Percentiles rank a stretch among this genome's conserved stretches.
These are phyloP conservation scores for Cercospora brassicicola DNA, from an alignment of 2,329 filamentous ascomycete species.

Conservation along the genomic window DNA sequence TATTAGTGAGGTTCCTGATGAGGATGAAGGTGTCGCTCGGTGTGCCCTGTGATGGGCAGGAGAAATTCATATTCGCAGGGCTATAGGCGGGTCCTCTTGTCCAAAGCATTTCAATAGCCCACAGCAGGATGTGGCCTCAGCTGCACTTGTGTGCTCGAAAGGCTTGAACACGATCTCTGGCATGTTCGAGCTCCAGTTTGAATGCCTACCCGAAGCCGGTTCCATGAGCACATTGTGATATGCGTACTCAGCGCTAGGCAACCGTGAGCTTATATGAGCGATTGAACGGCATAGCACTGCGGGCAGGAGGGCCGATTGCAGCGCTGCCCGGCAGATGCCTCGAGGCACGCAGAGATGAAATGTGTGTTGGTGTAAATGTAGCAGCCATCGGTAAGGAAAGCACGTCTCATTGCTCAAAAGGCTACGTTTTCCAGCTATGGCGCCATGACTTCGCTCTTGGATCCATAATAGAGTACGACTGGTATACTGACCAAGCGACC, in stretches of 20 bases:
- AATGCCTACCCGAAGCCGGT: not conserved
- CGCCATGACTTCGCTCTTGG: slow-evolving; percentile 59
- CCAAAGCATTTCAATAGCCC: not conserved
- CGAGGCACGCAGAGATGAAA: not conserved
- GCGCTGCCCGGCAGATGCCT: not conserved
- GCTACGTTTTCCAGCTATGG: slow-evolving; percentile 61
- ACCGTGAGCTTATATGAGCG: not conserved
- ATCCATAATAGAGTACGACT: slow-evolving; percentile 62
- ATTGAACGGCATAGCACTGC: not conserved
- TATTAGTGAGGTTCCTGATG: not conserved
- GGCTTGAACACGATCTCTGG: not conserved
- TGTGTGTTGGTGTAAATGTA: slow-evolving; percentile 46
- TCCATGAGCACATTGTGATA: not conserved
- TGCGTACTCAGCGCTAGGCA: not conserved
- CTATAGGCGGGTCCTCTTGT: not conserved
- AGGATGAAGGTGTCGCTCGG: not conserved
- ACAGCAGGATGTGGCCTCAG: not conserved
- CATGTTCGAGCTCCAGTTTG: not conserved
- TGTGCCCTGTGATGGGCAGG: not conserved
- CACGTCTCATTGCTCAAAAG: slow-evolving; percentile 52
- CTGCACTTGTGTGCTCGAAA: not conserved
- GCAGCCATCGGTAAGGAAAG: slow-evolving; percentile 67
- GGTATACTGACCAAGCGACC: slow-evolving; percentile 52
- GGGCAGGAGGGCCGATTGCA: not conserved
- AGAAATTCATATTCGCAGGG: too few species aligned